phyloP scores from a whole-genome alignment of 2,329 filamentous ascomycete species.

The Dothiorella sarmentorum region DNA sequence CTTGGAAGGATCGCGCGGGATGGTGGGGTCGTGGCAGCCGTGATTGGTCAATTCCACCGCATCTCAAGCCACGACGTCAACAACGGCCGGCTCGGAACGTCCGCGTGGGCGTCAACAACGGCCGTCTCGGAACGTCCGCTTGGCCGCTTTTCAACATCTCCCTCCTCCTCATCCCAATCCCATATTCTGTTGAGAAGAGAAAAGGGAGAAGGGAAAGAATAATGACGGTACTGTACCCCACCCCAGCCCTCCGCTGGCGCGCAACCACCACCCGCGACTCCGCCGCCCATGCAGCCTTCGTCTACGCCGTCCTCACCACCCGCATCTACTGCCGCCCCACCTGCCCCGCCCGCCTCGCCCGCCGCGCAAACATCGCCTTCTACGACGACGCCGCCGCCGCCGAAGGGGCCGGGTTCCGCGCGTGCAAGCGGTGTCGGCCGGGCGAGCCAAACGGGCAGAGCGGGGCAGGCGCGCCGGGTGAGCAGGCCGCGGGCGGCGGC shows the following conservation, averaged over 20 bases:
- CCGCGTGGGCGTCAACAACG: too few species aligned
- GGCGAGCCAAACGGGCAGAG: too few species aligned
- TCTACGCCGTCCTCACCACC: slow-evolving; percentile 57
- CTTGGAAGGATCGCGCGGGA: too few species aligned
- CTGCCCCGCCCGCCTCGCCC: slow-evolving; percentile 58
- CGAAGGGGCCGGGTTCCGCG: slow-evolving; percentile 48
- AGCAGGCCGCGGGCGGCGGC: too few species aligned
- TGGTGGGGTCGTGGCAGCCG: too few species aligned
- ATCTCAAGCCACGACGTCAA: too few species aligned
- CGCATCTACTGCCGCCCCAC: slow-evolving; percentile 60
- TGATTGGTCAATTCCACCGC: slow-evolving; percentile 8
- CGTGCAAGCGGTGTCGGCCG: slow-evolving; percentile 58
- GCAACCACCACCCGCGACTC: slow-evolving; percentile 46
- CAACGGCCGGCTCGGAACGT: too few species aligned
- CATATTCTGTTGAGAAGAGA: too few species aligned
- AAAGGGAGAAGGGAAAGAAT: background rate
- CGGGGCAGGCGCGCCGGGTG: too few species aligned
- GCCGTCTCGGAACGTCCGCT: too few species aligned
- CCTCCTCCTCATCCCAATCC: too few species aligned
- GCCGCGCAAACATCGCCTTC: slow-evolving; percentile 56
- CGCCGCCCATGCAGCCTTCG: slow-evolving; percentile 45
- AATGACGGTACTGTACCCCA: slow-evolving; percentile 23
- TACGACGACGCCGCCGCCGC: slow-evolving; percentile 48
- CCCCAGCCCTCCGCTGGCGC: slow-evolving; percentile 34
- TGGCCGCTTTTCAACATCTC: too few species aligned